Conservation (phyloP, 208 protist species). For the Trypanosoma cruzi region DNA sequence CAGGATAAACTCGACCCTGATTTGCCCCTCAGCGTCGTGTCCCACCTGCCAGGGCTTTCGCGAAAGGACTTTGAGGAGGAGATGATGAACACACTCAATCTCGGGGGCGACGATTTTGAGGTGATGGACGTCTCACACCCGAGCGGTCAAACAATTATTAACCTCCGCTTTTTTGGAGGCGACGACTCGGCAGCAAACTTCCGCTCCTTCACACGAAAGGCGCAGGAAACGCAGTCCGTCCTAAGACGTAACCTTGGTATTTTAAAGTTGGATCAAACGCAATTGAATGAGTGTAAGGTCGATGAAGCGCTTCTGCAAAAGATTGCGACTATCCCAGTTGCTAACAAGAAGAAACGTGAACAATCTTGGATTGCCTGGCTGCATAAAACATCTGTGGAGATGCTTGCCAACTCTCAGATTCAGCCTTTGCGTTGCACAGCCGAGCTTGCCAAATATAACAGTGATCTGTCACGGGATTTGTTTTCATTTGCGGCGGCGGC, state of each 20-base stretch:
- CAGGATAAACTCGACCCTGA: conserved; percentile 65
- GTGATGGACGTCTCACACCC: conserved; percentile 64
- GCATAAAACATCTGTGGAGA: conserved; percentile 72
- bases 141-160: conserved; percentile 75
- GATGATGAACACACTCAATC: conserved; percentile 54
- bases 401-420: conserved; percentile 84
- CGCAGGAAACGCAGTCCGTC: conserved; percentile 78
- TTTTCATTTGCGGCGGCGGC: conserved; percentile 85
- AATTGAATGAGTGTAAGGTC: conserved; percentile 41
- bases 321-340: conserved; percentile 66
- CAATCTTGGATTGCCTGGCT: conserved; percentile 91
- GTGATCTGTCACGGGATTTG: conserved; percentile 76
- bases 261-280: conserved; percentile 74
- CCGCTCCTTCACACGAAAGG: conserved; percentile 78
- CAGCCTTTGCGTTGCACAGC: conserved; percentile 58
- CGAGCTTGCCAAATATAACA: conserved; percentile 64
- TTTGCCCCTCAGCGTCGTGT: conserved; percentile 70
- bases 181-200: conserved; percentile 59
- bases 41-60: conserved; percentile 70
- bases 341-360: conserved; percentile 84
- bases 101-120: conserved; percentile 52
- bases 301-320: conserved; percentile 55
- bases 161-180: conserved; percentile 64
- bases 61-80: conserved; percentile 83
- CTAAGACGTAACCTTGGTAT: conserved; percentile 83